Evolutionary conservation across 495 filamentous ascomycete genomes (phyloP), one percentile per base, ranked within the genome.

Genomic region (Trichodelitschia bisporula): DNA sequence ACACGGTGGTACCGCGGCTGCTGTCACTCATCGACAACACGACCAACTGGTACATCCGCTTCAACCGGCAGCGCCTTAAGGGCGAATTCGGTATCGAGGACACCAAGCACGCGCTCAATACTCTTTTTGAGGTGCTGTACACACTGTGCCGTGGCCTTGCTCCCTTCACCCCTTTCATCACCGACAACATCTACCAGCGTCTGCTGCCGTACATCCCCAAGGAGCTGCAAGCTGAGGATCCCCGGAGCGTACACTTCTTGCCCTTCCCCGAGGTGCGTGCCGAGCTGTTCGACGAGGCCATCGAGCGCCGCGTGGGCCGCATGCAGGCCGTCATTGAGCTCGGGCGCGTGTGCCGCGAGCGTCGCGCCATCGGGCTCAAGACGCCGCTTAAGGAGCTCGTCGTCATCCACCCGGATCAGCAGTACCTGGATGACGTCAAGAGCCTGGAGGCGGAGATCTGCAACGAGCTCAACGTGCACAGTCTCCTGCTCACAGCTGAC

Each of bases 11-110:
- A 31, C 86, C 89, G 12, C 66, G 75, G 30, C 54, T 97, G 33
- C 64, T 97, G 18, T 66, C 64, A 32, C 64, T 91, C 48, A 86
- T 95, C 38, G 86, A 97, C 45, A 82, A 86, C 51, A 77, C 77
- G 4, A 95, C 86, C 2, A 97, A 97, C 53, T 97, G 89, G 89
- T 97, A 97, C 50, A 97, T 97, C 46, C 68, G 84, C n/a, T 92
- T 95, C 60, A 97, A 97, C 58, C 69, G 86, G 18, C 80, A 79
- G 49, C 72, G 86, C 13, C 58, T 97, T 32, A 97, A 95, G 68
- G 86, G 86, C 33, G 83, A 89, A 50, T 69, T 74, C 43, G 84
- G 84, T 10, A 49, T 76, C 9, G 66, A 89, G 26, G 86, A 95
- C 42, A 95, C 86, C 16, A 51, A 70, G 32, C 77, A 90, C 48